A percentile compares a stretch with the other conserved stretches of the same genome.
These are phyloP conservation scores for Penicillium turbatum DNA, from an alignment of 495 filamentous ascomycete genomes.

Conservation along the genomic window DNA sequence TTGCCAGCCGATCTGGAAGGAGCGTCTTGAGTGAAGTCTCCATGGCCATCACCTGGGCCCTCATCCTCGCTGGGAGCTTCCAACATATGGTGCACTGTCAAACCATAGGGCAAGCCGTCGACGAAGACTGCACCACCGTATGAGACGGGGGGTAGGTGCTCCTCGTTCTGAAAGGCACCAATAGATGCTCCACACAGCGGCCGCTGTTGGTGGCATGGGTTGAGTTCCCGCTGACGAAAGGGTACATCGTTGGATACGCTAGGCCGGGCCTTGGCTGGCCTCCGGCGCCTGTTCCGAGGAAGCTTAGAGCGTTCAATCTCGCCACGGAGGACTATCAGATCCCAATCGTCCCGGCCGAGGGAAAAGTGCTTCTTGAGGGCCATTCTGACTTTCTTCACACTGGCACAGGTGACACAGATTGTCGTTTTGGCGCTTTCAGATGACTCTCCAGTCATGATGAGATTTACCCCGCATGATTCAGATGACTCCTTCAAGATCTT, in stretches of 20 bases:
- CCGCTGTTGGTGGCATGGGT: slow-evolving; percentile 60
- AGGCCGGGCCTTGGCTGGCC: slow-evolving; percentile 36
- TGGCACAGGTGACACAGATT: slow-evolving; percentile 70
- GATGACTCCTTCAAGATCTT: slow-evolving; percentile 53
- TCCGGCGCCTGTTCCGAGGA: slow-evolving; percentile 42
- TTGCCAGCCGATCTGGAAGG: slow-evolving; percentile 38
- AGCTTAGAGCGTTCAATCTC: slow-evolving; percentile 66
- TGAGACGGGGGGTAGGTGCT: slow-evolving; percentile 82
- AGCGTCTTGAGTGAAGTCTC: slow-evolving; percentile 26
- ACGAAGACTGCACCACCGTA: slow-evolving; percentile 84
- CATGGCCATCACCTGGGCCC: slow-evolving; percentile 44
- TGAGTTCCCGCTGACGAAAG: slow-evolving; percentile 33
- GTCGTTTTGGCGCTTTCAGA: slow-evolving; percentile 63
- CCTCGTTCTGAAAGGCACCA: slow-evolving; percentile 78
- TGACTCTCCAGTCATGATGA: slow-evolving; percentile 70
- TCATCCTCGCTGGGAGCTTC: slow-evolving; percentile 71
- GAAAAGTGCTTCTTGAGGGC: slow-evolving; percentile 69
- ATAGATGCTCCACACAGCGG: slow-evolving; percentile 88
- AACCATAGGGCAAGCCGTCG: slow-evolving; percentile 77
- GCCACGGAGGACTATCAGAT: slow-evolving; percentile 60
- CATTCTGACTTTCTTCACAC: slow-evolving; percentile 63
- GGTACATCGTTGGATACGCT: slow-evolving; percentile 29
- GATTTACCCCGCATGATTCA: slow-evolving; percentile 69
- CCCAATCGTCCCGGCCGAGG: slow-evolving; percentile 56
- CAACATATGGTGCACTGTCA: slow-evolving; percentile 95